A percentile compares a stretch with the other conserved stretches of the same genome.
phyloP scores from a whole-genome alignment of 257 asterid species.

The Mentha longifolia region DNA sequence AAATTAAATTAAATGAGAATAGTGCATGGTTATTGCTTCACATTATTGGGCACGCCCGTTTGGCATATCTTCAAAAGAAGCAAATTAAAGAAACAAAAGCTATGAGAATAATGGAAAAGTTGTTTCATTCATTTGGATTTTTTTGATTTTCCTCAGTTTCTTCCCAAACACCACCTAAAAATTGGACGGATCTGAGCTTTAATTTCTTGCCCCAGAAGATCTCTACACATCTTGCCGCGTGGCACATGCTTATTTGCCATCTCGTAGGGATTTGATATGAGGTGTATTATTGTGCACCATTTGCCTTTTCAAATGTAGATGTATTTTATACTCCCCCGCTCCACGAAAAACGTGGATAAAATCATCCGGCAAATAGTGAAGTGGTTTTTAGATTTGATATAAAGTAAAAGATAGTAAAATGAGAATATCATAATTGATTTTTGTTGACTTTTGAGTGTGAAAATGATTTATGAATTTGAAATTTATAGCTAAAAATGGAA shows the following conservation, averaged over 20 bases:
- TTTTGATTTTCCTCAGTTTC: slow-evolving; percentile 33
- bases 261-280: neutral
- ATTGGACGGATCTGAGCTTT: slow-evolving; percentile 44
- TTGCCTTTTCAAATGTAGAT: no score
- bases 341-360: no score
- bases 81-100: slow-evolving; percentile 34
- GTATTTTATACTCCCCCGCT: no score
- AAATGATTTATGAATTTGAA: no score
- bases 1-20: slow-evolving; percentile 12
- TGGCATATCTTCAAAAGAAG: slow-evolving; percentile 39
- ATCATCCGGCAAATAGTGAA: no score
- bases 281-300: no score
- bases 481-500: no score
- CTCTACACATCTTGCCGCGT: slow-evolving; percentile 8
- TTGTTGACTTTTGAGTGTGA: no score
- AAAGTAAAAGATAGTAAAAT: no score
- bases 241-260: slow-evolving; percentile 15
- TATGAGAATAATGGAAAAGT: slow-evolving; percentile 35
- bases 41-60: slow-evolving; percentile 47
- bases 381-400: no score
- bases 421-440: no score
- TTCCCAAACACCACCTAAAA: slow-evolving; percentile 34
- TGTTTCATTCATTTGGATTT: slow-evolving; percentile 27
- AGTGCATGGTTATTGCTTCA: slow-evolving; percentile 29
- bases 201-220: slow-evolving; percentile 53